Base-by-base conservation (phyloP, 768 basidiomycete species). In the Kwoniella europaea region DNA sequence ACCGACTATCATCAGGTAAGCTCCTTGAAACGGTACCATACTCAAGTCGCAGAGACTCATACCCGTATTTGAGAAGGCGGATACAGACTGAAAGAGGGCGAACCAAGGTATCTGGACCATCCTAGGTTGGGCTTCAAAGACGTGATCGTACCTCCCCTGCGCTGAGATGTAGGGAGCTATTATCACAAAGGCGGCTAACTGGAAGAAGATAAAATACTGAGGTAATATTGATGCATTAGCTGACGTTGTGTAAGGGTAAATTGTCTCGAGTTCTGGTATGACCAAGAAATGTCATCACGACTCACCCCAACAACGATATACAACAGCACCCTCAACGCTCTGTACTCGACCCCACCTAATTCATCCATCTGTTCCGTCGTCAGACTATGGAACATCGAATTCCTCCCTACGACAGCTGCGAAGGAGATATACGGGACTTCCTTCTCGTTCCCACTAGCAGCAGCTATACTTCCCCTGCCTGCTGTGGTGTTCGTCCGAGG, bases 311-410 rank as follows among this genome's bases (percentile, higher is more conserved):
- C 87, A 46, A 96, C 88, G 66, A 95, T 88, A 91, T 92, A 95
- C 10, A 94, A 85, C 61, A 97, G 82, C 2, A 90, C 88, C 55
- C 90, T 90, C 72, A 97, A 84, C 13, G 91, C 92, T 10, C 94
- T 88, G 79, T 92, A 98, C 82, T 99, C 96, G 7, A 97, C 91
- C 20, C 96, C 95, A 4, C 94, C 94, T 4, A 98, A 85, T 82
- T 97, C 93, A 74, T 96, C 94, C 75, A 92, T 85, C 78, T 98
- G 91, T 58, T 94, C 92, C 20, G 88, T 86, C 0, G 90, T 92
- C 64, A 96, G 84, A 22, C 80, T 73, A 82, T 85, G 80, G 72
- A 87, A 87, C 60, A 84, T 79, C 63, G 82, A 93, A 80, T 95
- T 96, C 43, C 90, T 87, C 0, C 93, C 92, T n/a, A 94, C 92